A percentile compares a stretch with the other conserved stretches of the same genome.
Conservation (phyloP, 2,329 filamentous ascomycete species). For the Pseudogymnoascus sp. region DNA sequence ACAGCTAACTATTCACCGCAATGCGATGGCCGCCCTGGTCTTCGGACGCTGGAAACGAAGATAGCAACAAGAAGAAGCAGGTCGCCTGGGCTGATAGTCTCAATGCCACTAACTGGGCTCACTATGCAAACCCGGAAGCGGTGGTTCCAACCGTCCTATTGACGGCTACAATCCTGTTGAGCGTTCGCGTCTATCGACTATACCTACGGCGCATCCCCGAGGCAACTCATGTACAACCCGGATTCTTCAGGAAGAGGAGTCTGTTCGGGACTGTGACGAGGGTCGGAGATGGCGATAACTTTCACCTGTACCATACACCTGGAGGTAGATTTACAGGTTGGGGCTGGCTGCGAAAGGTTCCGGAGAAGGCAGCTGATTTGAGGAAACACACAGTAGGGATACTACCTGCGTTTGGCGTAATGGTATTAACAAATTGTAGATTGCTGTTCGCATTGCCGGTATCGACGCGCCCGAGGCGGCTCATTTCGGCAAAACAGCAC, state of each 20-base stretch:
- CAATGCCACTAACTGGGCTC: slow-evolving; percentile 45
- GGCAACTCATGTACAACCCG: slow-evolving; percentile 64
- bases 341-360: slow-evolving; percentile 80
- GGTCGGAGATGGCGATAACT: slow-evolving; percentile 94
- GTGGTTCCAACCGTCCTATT: slow-evolving; percentile 47
- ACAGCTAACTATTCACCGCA: slow-evolving; percentile 17
- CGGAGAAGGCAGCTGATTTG: slow-evolving; percentile 58
- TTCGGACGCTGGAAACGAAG: slow-evolving; percentile 25
- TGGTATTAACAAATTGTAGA: slow-evolving; percentile 40
- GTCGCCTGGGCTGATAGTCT: slow-evolving; percentile 37
- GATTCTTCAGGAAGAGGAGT: slow-evolving; percentile 66
- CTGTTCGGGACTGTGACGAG: slow-evolving; percentile 82
- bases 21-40: slow-evolving; percentile 45
- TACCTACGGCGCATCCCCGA: slow-evolving; percentile 81
- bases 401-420: neutral
- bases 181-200: slow-evolving; percentile 57
- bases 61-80: slow-evolving; percentile 27
- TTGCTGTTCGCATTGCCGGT: slow-evolving; percentile 82
- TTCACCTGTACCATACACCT: slow-evolving; percentile 88
- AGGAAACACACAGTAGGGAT: slow-evolving; percentile 66
- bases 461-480: slow-evolving; percentile 88
- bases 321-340: slow-evolving; percentile 82
- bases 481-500: slow-evolving; percentile 83
- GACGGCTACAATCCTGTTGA: slow-evolving; percentile 47
- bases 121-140: slow-evolving; percentile 47